phyloP scores from a whole-genome alignment of 306 rosid species.

The Adenanthera pavonina region DNA sequence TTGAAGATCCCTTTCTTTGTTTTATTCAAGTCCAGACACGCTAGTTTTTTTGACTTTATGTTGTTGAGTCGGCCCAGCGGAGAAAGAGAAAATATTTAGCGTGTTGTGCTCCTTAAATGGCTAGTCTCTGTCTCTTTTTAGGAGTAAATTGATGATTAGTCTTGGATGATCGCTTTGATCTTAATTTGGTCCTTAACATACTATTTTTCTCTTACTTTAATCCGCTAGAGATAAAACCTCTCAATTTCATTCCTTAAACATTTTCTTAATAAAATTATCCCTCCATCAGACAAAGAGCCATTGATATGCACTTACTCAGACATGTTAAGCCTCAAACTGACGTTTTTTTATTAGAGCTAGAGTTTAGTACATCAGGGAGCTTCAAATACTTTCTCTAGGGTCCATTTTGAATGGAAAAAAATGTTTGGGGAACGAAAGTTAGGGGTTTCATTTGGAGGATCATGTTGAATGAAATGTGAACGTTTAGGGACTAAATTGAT shows the following conservation, averaged over 20 bases:
- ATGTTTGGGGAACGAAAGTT: neutral
- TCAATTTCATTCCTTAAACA: neutral
- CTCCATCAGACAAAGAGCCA: neutral
- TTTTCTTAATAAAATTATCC: neutral
- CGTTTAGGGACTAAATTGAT: neutral
- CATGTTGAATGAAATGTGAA: neutral
- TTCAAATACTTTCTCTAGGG: neutral
- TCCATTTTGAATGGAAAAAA: neutral
- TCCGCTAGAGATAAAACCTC: neutral
- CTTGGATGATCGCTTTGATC: neutral
- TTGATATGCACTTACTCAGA: neutral
- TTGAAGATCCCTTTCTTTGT: conserved; percentile 18
- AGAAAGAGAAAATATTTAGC: neutral
- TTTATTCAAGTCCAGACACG: neutral
- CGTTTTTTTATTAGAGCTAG: neutral
- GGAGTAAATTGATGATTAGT: neutral
- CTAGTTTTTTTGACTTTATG: neutral
- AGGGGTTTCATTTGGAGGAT: neutral
- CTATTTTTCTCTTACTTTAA: neutral
- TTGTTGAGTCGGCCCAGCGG: neutral
- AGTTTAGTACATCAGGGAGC: neutral
- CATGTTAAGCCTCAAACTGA: neutral
- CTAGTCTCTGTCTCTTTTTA: neutral
- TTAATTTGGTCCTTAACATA: neutral
- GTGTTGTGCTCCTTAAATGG: conserved; percentile 1